These are phyloP conservation scores for Starmerella bacillaris DNA, from an alignment of 805 yeast genomes.

Conservation along the genomic window DNA sequence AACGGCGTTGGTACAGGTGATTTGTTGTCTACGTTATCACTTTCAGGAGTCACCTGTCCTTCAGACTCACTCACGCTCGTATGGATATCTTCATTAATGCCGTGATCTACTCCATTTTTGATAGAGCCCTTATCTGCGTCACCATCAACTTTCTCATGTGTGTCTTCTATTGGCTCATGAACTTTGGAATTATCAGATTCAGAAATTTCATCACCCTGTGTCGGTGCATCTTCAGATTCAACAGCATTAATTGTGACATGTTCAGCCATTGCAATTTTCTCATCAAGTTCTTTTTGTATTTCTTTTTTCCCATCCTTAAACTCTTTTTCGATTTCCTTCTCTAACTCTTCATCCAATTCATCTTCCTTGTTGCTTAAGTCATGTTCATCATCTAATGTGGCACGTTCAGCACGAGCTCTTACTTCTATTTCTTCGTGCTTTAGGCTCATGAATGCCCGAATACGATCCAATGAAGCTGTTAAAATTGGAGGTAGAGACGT, in stretches of 20 bases:
- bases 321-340: slow-evolving; percentile 10
- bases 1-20: background rate
- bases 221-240: background rate
- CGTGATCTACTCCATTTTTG: too few species aligned
- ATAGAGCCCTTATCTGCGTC: too few species aligned
- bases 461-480: slow-evolving; percentile 50
- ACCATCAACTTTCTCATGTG: background rate
- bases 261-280: background rate
- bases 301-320: slow-evolving; percentile 3
- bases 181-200: background rate
- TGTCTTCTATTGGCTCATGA: background rate
- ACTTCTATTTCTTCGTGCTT: background rate
- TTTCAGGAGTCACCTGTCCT: too few species aligned
- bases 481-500: slow-evolving; percentile 53
- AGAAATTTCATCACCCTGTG: background rate
- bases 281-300: background rate
- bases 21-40: background rate
- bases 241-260: background rate
- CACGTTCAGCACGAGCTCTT: background rate
- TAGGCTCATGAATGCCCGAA: slow-evolving; percentile 1
- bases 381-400: slow-evolving; percentile 1
- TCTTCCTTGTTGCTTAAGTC: slow-evolving; percentile 9
- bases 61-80: too few species aligned
- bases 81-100: too few species aligned
- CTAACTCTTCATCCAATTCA: slow-evolving; percentile 3